phyloP scores from a whole-genome alignment of 352 stramenopile species.

The Pythium aristosporum region DNA sequence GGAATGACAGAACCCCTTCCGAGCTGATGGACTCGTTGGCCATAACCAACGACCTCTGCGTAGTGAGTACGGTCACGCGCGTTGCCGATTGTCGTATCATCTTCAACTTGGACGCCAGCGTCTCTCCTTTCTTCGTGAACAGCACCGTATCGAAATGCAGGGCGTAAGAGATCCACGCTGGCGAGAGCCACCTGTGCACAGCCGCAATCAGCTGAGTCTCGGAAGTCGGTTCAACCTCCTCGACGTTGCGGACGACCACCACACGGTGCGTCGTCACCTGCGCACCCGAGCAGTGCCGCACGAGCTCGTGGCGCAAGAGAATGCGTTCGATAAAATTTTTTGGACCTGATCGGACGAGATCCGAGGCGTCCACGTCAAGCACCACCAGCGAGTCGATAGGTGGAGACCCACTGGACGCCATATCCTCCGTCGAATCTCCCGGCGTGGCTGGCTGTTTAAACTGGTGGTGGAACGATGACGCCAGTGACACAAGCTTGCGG shows the following conservation, averaged over 20 bases:
- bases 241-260: slow-evolving; percentile 1
- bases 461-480: slow-evolving; percentile 19
- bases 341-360: neutral
- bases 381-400: slow-evolving; percentile 3
- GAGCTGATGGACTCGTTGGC: neutral
- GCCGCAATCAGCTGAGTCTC: neutral
- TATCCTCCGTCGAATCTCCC: neutral
- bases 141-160: slow-evolving; percentile 3
- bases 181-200: neutral
- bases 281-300: slow-evolving; percentile 10
- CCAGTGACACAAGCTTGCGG: slow-evolving; percentile 17
- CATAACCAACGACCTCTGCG: neutral
- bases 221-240: neutral
- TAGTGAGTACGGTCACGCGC: slow-evolving; percentile 8
- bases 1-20: neutral
- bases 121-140: neutral
- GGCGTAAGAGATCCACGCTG: neutral
- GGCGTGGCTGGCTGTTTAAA: neutral
- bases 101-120: neutral
- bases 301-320: slow-evolving; percentile 1
- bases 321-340: neutral
- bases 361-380: slow-evolving; percentile 5
- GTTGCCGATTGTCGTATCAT: neutral
- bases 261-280: slow-evolving; percentile 5
- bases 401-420: neutral